A percentile compares a stretch with the other conserved stretches of the same genome.
These are phyloP conservation scores for Oryza australiensis DNA, from an alignment of 176 grass and related monocot species.

Conservation along the genomic window DNA sequence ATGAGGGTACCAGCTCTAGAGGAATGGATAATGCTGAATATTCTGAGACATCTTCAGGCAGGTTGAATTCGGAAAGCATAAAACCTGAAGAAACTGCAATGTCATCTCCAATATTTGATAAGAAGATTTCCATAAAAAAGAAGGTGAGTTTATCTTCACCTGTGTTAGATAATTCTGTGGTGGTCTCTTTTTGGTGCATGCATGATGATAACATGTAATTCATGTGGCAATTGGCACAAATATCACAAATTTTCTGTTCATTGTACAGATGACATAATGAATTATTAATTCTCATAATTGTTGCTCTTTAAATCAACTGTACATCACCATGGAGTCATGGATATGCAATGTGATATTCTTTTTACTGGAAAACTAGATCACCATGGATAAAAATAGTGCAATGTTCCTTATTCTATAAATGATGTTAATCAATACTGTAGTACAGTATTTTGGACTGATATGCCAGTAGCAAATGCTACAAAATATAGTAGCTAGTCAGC, in stretches of 20 bases:
- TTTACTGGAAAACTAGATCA: not conserved
- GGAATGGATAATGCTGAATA: constrained; percentile 48
- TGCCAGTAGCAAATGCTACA: not conserved
- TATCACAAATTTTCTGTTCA: not conserved
- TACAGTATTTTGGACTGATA: not conserved
- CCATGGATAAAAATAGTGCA: not conserved
- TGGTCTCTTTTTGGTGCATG: not conserved
- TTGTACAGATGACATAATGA: not conserved
- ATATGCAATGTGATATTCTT: not conserved
- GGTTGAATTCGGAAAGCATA: constrained; percentile 44
- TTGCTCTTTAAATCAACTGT: not conserved
- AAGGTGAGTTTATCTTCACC: constrained; percentile 48
- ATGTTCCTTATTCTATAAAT: not conserved
- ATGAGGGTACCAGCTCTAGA: constrained; percentile 52
- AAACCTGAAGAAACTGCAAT: constrained; percentile 47
- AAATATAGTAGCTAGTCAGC: not conserved
- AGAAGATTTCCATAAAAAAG: constrained; percentile 64
- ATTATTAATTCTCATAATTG: not conserved
- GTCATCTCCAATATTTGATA: constrained; percentile 41
- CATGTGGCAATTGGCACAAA: not conserved
- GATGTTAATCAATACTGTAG: not conserved
- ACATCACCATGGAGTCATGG: not conserved
- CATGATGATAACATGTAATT: not conserved
- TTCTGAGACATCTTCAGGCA: constrained; percentile 44
- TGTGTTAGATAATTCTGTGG: not conserved